Evolutionary conservation across 768 basidiomycete species (phyloP), one percentile per base, ranked within the genome.

Genomic region (Mycena chlorophos): DNA sequence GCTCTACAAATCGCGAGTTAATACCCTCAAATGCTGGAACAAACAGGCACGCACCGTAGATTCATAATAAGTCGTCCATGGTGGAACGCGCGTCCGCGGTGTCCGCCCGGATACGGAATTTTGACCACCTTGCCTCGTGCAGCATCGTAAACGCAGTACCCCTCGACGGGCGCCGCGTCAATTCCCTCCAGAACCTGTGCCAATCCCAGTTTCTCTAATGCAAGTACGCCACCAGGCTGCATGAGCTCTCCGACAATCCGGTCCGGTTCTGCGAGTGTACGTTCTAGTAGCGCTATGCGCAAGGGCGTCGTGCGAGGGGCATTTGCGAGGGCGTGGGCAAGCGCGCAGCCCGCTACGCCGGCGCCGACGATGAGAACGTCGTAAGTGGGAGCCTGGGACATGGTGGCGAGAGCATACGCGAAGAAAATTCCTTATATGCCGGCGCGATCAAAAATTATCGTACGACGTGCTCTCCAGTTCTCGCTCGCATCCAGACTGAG

Each of bases 171-270:
- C 27, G 94, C 78, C 0, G 94, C 87, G 69, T 92, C 95, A 54
- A 98, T 95, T n/a, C 81, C 86, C 23, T 98, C 89, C 42, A 97
- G 71, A 51, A 85, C 86, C 5, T 73, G 73, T 46, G 82, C 83
- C 62, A 99, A 69, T 0, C 93, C 95, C n/a, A 99, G 82, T 31
- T 81, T 72, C 54, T 82, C 73, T 42, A 99, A 74, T 1, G 93
- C 85, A 13, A 77, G 75, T 22, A 94, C 85, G 1, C 97, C 97
- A 1, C 88, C 94, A 2, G 97, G 97, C 66, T 99, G 97, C 22
- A 99, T 76, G 1, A 98, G 84, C 70, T 99, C 97, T 23, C 97
- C 97, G 29, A 98, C 97, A 62, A 99, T 98, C 17, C 97, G 83
- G 78, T 98, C 94, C 0, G 97, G 97, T 68, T 93, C 89, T 0